phyloP scores from a whole-genome alignment of 805 yeast species.

The Blastobotrys peoriensis region DNA sequence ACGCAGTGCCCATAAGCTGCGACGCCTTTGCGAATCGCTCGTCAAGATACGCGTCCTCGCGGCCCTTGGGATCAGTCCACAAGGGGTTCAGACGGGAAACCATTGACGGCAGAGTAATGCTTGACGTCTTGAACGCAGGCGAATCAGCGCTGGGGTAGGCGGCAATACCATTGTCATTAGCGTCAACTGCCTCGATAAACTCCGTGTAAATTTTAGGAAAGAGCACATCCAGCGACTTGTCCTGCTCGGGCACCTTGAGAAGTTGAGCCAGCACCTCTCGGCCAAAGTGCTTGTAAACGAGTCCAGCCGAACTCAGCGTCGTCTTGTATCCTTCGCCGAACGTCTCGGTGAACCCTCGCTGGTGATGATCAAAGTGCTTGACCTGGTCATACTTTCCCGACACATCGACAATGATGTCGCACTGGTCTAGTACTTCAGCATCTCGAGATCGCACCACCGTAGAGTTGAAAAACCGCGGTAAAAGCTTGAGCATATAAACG shows the following conservation, averaged over 20 bases:
- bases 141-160: slow-evolving; percentile 54
- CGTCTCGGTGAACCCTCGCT: slow-evolving; percentile 77
- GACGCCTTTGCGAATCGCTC: slow-evolving; percentile 63
- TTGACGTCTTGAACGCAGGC: slow-evolving; percentile 64
- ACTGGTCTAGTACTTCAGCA: slow-evolving; percentile 70
- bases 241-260: slow-evolving; percentile 35
- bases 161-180: slow-evolving; percentile 89
- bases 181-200: slow-evolving; percentile 88
- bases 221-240: slow-evolving; percentile 47
- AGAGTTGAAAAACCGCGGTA: slow-evolving; percentile 65
- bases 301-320: slow-evolving; percentile 88
- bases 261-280: slow-evolving; percentile 39
- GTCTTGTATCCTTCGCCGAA: slow-evolving; percentile 58
- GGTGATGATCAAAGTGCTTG: slow-evolving; percentile 94
- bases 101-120: slow-evolving; percentile 70
- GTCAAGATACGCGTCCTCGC: slow-evolving; percentile 58
- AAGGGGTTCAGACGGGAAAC: slow-evolving; percentile 78
- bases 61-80: slow-evolving; percentile 62
- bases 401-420: slow-evolving; percentile 94
- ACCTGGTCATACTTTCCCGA: slow-evolving; percentile 82
- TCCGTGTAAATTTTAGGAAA: slow-evolving; percentile 76
- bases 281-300: slow-evolving; percentile 65
- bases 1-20: slow-evolving; percentile 75
- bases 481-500: slow-evolving; percentile 69
- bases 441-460: slow-evolving; percentile 77